These are phyloP conservation scores for Cyclostephanos invisitatus DNA, from an alignment of 108 stramenopile genomes.

Conservation along the genomic window DNA sequence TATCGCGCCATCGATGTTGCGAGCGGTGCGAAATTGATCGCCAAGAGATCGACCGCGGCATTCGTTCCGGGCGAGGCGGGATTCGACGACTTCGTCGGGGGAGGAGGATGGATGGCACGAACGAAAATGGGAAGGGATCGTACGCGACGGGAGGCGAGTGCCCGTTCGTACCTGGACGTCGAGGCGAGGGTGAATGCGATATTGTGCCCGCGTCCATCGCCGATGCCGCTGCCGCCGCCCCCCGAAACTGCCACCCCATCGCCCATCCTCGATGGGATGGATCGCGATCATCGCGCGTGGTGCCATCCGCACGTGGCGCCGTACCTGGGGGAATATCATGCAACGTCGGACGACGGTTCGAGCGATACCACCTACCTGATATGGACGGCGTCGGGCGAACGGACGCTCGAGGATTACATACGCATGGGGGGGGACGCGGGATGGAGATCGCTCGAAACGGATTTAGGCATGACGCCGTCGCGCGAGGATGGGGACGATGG, in stretches of 20 bases:
- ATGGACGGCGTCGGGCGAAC: constrained; percentile 34
- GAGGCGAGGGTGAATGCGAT: constrained; percentile 39
- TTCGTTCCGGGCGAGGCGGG: background rate
- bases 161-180: constrained; percentile 37
- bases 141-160: constrained; percentile 14
- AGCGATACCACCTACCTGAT: constrained; percentile 31
- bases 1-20: constrained; percentile 16
- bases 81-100: background rate
- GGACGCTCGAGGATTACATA: constrained; percentile 47
- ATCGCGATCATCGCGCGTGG: too few relatives aligned
- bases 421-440: constrained; percentile 28
- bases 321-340: constrained; percentile 27
- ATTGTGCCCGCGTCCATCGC: constrained; percentile 20
- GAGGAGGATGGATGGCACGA: constrained; percentile 11
- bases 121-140: too few relatives aligned
- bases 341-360: background rate
- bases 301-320: constrained; percentile 32
- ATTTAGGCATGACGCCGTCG: constrained; percentile 17
- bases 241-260: too few relatives aligned
- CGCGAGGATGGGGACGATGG: background rate
- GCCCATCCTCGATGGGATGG: background rate
- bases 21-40: constrained; percentile 22
- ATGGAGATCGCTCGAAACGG: constrained; percentile 29
- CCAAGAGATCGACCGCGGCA: constrained; percentile 29
- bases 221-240: too few relatives aligned